Evolutionary conservation across 169 alveolate species (phyloP), one percentile per base, ranked within the genome.

Genomic region (Ichthyophthirius multifiliis): DNA sequence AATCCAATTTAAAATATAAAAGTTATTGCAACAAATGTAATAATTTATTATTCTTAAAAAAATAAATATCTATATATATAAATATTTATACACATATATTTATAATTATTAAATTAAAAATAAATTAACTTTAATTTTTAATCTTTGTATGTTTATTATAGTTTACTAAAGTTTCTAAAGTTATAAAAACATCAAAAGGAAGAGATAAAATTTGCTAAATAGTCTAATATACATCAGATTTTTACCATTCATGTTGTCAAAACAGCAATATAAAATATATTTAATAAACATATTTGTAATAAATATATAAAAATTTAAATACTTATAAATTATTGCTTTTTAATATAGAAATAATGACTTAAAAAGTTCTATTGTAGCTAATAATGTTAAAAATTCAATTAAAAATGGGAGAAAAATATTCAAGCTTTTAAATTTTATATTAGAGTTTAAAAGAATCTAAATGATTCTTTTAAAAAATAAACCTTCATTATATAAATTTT

Each of bases 181-280:
- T 55, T 0, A 55, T 55, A 39, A 55, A 55, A 27, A 27, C 71
- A 20, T 55, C 71, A 15, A 55, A 55, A 39, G 71, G 71, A 6
- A 55, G 71, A 55, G 71, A 55, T 55, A 55, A 55, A 27, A 55
- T 55, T 27, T 55, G 71, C n/a, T 55, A 55, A 55, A 55, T 55
- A 27, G 31, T 55, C 7, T 55, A 55, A 27, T 55, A 55, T 23
- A 27, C 71, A 0, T 55, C 71, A 27, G 71, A 55, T 27, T 55
- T 55, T 27, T 13, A 34, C 31, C 71, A 55, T 55, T 16, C 71
- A 20, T 55, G 71, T 39, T 55, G 31, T 55, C 1, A 55, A 10
- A 34, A 55, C 43, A 55, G 71, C 18, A 55, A 55, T 55, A 55
- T 55, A 3, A 39, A 55, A 55, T 15, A 55, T 55, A 27, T 55